These are phyloP conservation scores for Coemansia sp. DNA, from an alignment of 192 early-diverging fungal genomes.

Conservation along the genomic window DNA sequence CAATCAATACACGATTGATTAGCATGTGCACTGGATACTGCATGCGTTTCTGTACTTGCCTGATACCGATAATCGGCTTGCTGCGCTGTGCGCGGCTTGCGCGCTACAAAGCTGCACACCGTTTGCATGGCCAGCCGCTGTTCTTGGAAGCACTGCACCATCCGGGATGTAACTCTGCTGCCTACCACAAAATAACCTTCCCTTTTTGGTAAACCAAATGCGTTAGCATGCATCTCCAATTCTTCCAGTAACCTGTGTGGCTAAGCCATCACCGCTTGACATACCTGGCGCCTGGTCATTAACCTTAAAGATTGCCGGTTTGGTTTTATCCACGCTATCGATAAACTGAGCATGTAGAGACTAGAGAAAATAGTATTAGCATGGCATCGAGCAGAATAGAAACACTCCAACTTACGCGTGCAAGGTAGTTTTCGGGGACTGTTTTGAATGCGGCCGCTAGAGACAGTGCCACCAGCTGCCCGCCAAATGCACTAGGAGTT, in stretches of 20 bases:
- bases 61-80: slow-evolving; percentile 7
- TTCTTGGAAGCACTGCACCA: slow-evolving; percentile 14
- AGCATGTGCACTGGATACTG: neutral
- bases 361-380: neutral
- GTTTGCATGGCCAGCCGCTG: slow-evolving; percentile 20
- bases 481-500: slow-evolving; percentile 14
- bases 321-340: slow-evolving; percentile 2
- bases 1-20: neutral
- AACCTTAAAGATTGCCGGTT: slow-evolving; percentile 13
- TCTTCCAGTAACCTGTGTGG: neutral
- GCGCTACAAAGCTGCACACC: slow-evolving; percentile 20
- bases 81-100: neutral
- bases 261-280: neutral
- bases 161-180: slow-evolving; percentile 11
- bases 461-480: slow-evolving; percentile 20
- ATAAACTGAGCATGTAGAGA: slow-evolving; percentile 31
- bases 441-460: slow-evolving; percentile 27
- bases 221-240: slow-evolving; percentile 4
- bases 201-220: neutral
- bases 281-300: neutral
- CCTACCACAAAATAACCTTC: neutral
- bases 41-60: slow-evolving; percentile 5
- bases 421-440: slow-evolving; percentile 11
- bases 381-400: neutral
- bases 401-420: slow-evolving; percentile 13